Evolutionary conservation across 306 rosid species (phyloP).

Genomic region (Purshia tridentata): DNA sequence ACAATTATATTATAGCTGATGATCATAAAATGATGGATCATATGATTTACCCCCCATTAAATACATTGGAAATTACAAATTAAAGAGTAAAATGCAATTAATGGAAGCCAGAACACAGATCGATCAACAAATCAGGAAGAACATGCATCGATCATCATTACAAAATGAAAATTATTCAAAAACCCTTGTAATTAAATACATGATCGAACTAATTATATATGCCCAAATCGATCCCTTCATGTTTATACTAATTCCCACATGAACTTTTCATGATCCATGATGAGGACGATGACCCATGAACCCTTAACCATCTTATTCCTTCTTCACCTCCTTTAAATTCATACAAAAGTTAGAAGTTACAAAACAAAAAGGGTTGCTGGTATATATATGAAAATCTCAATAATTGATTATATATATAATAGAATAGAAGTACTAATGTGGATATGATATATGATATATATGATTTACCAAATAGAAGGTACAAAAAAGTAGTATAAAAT

Average conservation of each 20-base stretch:
- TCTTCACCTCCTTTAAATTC: neutral
- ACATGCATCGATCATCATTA: neutral
- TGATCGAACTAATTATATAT: neutral
- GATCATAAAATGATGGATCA: neutral
- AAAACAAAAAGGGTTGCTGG: neutral
- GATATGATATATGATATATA: no score
- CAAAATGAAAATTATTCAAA: neutral
- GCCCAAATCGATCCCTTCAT: constrained; percentile 4
- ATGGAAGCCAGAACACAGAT: constrained; percentile 1
- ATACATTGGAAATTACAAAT: neutral
- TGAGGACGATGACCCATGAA: neutral
- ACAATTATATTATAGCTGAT: neutral
- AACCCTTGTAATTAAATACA: neutral
- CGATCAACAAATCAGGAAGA: neutral
- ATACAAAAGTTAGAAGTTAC: neutral
- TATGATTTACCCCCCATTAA: neutral
- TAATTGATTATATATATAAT: no score
- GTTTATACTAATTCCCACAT: neutral
- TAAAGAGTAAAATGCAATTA: neutral
- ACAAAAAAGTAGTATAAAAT: constrained; percentile 19
- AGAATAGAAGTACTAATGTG: no score
- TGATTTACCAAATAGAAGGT: constrained; percentile 11
- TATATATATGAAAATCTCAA: neutral
- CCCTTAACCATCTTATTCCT: constrained; percentile 16
- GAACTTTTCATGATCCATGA: constrained; percentile 7